Evolutionary conservation across 2,329 filamentous ascomycete genomes (phyloP).

Genomic region (Penicillium sp.): DNA sequence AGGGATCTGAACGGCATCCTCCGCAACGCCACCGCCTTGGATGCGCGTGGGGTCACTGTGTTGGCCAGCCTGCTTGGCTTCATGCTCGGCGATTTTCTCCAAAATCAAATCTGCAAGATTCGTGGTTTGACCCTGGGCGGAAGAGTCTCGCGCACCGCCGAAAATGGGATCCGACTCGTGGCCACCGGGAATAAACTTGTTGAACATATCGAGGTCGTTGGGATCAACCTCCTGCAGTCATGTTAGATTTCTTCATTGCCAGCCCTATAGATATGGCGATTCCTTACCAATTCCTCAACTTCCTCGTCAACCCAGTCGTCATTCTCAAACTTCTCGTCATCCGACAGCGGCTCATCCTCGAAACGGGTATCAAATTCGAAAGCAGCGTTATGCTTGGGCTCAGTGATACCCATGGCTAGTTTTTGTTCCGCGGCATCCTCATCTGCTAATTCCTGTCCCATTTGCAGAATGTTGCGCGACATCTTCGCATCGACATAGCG

Average conservation of each 20-base stretch:
- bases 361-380: constrained; percentile 81
- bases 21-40: constrained; percentile 58
- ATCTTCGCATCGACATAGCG: constrained; percentile 83
- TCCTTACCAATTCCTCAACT: constrained; percentile 46
- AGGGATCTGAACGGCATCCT: constrained; percentile 82
- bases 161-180: constrained; percentile 72
- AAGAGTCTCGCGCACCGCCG: constrained; percentile 56
- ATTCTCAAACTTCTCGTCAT: constrained; percentile 51
- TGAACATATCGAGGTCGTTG: constrained; percentile 83
- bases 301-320: constrained; percentile 76
- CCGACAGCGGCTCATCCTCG: constrained; percentile 53
- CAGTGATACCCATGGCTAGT: constrained; percentile 36
- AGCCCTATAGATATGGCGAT: background rate
- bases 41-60: constrained; percentile 37
- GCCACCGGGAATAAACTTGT: constrained; percentile 73
- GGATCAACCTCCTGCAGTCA: constrained; percentile 71
- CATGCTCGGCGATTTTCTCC: constrained; percentile 88
- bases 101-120: constrained; percentile 92
- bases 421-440: constrained; percentile 64
- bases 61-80: constrained; percentile 61
- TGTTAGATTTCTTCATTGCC: constrained; percentile 12
- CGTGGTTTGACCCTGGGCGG: constrained; percentile 56
- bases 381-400: constrained; percentile 56
- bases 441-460: constrained; percentile 83
- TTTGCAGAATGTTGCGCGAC: constrained; percentile 81